Evolutionary conservation across 345 rosid genomes (phyloP), one percentile per base, ranked within the genome.

Genomic region (Luvunga scandens): DNA sequence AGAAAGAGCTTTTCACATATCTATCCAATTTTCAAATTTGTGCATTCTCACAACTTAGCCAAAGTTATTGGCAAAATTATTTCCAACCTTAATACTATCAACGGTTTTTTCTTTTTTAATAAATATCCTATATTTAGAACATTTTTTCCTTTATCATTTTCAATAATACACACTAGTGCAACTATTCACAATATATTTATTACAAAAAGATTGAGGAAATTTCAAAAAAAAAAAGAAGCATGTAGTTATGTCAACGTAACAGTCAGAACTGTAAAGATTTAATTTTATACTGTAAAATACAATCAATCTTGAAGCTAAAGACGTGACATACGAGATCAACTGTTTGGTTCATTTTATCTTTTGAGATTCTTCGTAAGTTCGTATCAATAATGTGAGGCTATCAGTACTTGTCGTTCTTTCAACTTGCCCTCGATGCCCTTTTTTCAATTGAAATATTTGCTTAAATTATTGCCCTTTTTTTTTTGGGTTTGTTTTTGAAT

Each of bases 291-390:
- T n/a, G 55, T 1, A 69, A 16, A 45, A 16, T 25, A 38, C 50
- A 61, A 53, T 30, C 74, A 71, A 50, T 31, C 8, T 39, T 2
- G 31, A 72, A 31, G 64, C 65, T 42, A 72, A 36, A 38, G 55
- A 18, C 18, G 28, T 12, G 55, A 38, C 55, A 0, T 42, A 28
- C 21, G 39, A 63, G 60, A 75, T 75, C 42, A 1, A 63, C 1
- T 45, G 16, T 28, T 48, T 75, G 77, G 69, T 75, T 63, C 57
- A 27, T 75, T 61, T 75, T 63, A 9, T 74, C 9, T 62, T 4
- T 24, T 38, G 5, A 4, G 53, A 36, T 39, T 34, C 76, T 9
- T 31, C 22, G n/a, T n/a, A n/a, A n/a, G n/a, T n/a, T n/a, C n/a
- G 61, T 18, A 75, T 45, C 69, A 9, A 12, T 0, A 64, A 42